Conservation (phyloP, 208 protist species). For the Angomonas desouzai region DNA sequence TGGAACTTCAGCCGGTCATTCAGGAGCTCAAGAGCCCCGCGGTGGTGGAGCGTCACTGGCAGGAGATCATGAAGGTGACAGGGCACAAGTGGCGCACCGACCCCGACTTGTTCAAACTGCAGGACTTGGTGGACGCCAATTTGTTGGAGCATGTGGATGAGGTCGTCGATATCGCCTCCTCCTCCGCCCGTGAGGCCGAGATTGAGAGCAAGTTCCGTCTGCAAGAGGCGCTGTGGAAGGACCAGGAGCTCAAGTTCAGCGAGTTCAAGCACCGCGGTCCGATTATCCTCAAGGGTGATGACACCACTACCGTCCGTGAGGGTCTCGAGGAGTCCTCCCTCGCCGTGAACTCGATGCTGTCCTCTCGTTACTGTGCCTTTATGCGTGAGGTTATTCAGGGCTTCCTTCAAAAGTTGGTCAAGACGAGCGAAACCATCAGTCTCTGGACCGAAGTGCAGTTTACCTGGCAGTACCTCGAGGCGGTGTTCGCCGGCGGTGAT, state of each 20-base stretch:
- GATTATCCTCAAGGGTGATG: conserved; percentile 92
- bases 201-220: conserved; percentile 93
- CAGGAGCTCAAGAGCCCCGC: conserved; percentile 88
- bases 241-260: conserved; percentile 91
- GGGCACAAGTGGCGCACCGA: conserved; percentile 89
- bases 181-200: conserved; percentile 94
- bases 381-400: conserved; percentile 89
- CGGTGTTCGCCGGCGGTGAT: conserved; percentile 96
- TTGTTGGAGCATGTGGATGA: conserved; percentile 88
- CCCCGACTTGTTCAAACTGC: conserved; percentile 92
- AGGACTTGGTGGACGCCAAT: conserved; percentile 90
- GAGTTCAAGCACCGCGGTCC: conserved; percentile 94
- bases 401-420: conserved; percentile 91
- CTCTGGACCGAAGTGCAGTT: conserved; percentile 94
- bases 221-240: conserved; percentile 91
- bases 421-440: conserved; percentile 89
- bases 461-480: conserved; percentile 96
- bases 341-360: conserved; percentile 91
- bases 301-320: conserved; percentile 87
- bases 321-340: conserved; percentile 95
- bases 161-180: conserved; percentile 94
- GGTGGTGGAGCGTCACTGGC: conserved; percentile 95
- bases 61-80: conserved; percentile 90
- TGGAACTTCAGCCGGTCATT: conserved; percentile 93
- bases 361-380: conserved; percentile 92